These are phyloP conservation scores for Pisolithus thermaeus DNA, from an alignment of 1,284 basidiomycete species.

Conservation along the genomic window DNA sequence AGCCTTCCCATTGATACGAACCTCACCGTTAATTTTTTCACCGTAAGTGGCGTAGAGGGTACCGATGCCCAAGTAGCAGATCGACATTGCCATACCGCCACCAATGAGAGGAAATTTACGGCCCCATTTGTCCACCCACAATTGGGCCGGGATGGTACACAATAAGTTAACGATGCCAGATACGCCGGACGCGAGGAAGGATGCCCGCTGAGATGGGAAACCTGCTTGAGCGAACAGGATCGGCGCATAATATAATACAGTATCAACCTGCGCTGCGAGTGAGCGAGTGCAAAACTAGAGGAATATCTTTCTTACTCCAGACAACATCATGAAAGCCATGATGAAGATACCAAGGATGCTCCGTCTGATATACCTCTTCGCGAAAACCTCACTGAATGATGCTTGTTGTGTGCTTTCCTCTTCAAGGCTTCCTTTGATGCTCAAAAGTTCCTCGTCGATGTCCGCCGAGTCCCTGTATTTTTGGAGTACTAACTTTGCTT, in stretches of 20 bases:
- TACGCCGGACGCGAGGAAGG: slow-evolving; percentile 48
- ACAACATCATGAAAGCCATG: slow-evolving; percentile 40
- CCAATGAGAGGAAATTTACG: slow-evolving; percentile 40
- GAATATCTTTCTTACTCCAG: slow-evolving; percentile 20
- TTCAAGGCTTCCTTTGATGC: slow-evolving; percentile 21
- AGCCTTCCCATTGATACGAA: slow-evolving; percentile 19
- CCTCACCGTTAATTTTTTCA: slow-evolving; percentile 17
- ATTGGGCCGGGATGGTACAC: slow-evolving; percentile 37
- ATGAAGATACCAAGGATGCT: slow-evolving; percentile 43
- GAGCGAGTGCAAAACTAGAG: slow-evolving; percentile 12
- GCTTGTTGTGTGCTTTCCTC: slow-evolving; percentile 14
- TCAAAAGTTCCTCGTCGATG: slow-evolving; percentile 19
- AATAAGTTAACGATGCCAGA: slow-evolving; percentile 45
- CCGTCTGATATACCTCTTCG: slow-evolving; percentile 29
- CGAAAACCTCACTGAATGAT: slow-evolving; percentile 26
- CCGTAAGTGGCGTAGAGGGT: slow-evolving; percentile 37
- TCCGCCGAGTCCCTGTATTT: slow-evolving; percentile 8
- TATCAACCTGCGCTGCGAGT: slow-evolving; percentile 27
- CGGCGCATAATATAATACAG: slow-evolving; percentile 41
- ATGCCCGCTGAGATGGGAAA: slow-evolving; percentile 37
- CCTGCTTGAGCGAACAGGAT: slow-evolving; percentile 47
- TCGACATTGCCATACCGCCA: slow-evolving; percentile 39
- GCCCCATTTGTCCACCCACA: slow-evolving; percentile 41
- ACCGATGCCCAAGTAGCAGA: slow-evolving; percentile 36
- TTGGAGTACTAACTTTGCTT: slow-evolving; percentile 32